Conservation (phyloP, 2,329 filamentous ascomycete genomes). For the Cytospora chrysosperma region DNA sequence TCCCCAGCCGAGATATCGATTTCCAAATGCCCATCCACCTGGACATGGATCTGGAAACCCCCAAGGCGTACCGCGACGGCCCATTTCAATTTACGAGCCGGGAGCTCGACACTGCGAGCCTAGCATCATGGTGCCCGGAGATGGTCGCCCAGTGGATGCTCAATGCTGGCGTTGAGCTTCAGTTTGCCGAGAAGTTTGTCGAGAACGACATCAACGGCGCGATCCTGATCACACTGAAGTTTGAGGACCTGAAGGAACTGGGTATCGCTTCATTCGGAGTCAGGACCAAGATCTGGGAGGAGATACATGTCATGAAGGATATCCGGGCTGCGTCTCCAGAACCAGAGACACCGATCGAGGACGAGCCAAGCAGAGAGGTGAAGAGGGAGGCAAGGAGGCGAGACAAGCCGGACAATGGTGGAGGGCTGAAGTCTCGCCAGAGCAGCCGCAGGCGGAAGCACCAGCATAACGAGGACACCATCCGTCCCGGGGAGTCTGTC, state of each 20-base stretch:
- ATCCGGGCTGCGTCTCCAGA: constrained; percentile 50
- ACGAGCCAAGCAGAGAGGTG: constrained; percentile 52
- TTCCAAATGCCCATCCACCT: constrained; percentile 38
- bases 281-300: constrained; percentile 75
- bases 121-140: constrained; percentile 69
- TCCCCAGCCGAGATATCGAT: constrained; percentile 36
- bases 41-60: constrained; percentile 39
- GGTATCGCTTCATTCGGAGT: constrained; percentile 81
- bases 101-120: constrained; percentile 57
- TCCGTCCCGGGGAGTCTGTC: constrained; percentile 78
- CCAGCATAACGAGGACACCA: constrained; percentile 57
- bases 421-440: constrained; percentile 41
- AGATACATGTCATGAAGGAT: constrained; percentile 69
- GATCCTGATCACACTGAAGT: constrained; percentile 86
- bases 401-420: constrained; percentile 34
- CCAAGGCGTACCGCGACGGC: constrained; percentile 43
- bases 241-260: constrained; percentile 81
- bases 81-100: constrained; percentile 57
- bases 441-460: constrained; percentile 40
- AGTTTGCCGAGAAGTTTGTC: constrained; percentile 79
- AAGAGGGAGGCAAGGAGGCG: constrained; percentile 45
- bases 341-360: constrained; percentile 61
- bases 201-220: constrained; percentile 89
- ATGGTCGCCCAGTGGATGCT: constrained; percentile 87
- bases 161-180: constrained; percentile 73